These are phyloP conservation scores for Chaetoceros tenuissimus DNA, from an alignment of 108 stramenopile species.

Conservation along the genomic window DNA sequence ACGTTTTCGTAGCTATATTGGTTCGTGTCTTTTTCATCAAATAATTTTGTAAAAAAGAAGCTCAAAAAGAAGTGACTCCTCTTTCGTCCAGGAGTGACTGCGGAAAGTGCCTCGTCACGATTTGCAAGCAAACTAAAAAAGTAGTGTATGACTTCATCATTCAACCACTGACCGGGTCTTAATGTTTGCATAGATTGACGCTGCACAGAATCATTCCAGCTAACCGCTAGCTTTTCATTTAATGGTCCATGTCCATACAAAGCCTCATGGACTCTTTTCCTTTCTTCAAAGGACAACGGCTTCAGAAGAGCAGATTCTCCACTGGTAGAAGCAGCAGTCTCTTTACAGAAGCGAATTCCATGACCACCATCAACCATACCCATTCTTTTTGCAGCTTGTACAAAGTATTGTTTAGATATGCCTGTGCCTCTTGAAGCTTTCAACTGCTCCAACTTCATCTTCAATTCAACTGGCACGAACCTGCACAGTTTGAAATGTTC, in stretches of 20 bases:
- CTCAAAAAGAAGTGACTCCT: constrained; percentile 90
- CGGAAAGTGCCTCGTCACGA: constrained; percentile 70
- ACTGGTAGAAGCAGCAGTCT: too few relatives aligned
- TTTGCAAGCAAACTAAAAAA: constrained; percentile 77
- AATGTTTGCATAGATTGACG: constrained; percentile 55
- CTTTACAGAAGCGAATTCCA: too few relatives aligned
- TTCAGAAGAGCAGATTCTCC: constrained; percentile 62
- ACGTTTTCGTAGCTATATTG: constrained; percentile 88
- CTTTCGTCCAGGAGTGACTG: constrained; percentile 39
- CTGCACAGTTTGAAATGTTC: constrained; percentile 80
- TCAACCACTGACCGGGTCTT: constrained; percentile 82
- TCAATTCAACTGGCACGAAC: constrained; percentile 63
- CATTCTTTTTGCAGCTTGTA: not conserved
- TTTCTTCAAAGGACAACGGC: constrained; percentile 52
- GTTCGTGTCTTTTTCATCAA: constrained; percentile 58
- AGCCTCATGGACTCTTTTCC: constrained; percentile 35
- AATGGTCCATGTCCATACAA: constrained; percentile 38
- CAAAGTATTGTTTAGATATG: constrained; percentile 1
- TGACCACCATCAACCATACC: not conserved
- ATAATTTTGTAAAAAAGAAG: constrained; percentile 91
- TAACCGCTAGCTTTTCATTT: constrained; percentile 41
- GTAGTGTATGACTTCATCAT: constrained; percentile 96
- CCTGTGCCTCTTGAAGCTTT: constrained; percentile 25
- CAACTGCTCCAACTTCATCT: constrained; percentile 54
- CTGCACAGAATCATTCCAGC: constrained; percentile 59